Evolutionary conservation across 768 basidiomycete species (phyloP), one percentile per base, ranked within the genome.

Genomic region (Pholiota molesta): DNA sequence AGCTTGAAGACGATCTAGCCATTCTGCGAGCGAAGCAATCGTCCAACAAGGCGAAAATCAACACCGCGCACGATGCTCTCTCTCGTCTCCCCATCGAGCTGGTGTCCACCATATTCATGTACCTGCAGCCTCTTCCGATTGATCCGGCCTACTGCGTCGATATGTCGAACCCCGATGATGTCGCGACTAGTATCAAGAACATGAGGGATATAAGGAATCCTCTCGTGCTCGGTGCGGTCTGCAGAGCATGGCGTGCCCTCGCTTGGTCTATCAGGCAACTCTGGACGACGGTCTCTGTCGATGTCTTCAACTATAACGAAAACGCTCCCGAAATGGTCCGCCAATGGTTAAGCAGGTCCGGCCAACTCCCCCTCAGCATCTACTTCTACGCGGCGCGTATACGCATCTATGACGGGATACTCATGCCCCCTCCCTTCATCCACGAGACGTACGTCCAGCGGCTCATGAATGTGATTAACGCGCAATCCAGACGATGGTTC

Each of bases 221-320:
- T 29, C 42, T 57, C 44, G 23, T 21, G 5, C 62, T 63, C 35
- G 45, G 57, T 14, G 57, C 57, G 7, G 52, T 59, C 14, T 59
- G 57, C 52, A 21, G 42, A 51, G 19, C 33, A 2, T 63, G 57
- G 62, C 57, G 62, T 1, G 29, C 44, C 21, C 26, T 63, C 17
- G 62, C 57, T 2, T 57, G 35, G 59, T n/a, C 35, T 26, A 64
- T 55, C 26, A 59, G 59, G 14, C 33, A n/a, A 4, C 52, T 64
- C 19, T 64, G 59, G 60, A 37, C 63, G 17, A 35, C 31, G 8
- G 17, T 62, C 16, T 44, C 56, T 39, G 47, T 57, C n/a, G 40
- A 44, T 39, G 42, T 57, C 23, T 44, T 29, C 44, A 28, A 40
- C 10, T 17, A 37, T 19, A 17, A 33, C 17, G 40, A 57, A 19